phyloP scores from a whole-genome alignment of 148 eudicot genomes.

The Rhododendron vialii region DNA sequence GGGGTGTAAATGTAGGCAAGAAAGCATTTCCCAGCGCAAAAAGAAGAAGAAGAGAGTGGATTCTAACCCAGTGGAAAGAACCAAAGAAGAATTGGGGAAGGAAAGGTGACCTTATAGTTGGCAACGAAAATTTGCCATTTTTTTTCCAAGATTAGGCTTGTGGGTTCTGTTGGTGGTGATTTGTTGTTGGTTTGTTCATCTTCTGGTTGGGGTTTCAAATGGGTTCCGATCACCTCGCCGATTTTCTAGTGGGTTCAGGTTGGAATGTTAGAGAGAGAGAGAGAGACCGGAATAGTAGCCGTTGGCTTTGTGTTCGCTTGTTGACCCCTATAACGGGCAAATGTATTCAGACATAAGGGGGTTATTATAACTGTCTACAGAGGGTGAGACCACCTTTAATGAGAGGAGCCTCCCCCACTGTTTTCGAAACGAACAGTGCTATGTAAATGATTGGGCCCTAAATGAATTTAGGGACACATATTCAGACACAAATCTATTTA shows the following conservation, averaged over 20 bases:
- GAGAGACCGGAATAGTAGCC: slow-evolving; percentile 35
- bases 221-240: slow-evolving; percentile 26
- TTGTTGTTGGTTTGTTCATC: neutral
- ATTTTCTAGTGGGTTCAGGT: slow-evolving; percentile 15
- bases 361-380: neutral
- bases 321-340: slow-evolving; percentile 4
- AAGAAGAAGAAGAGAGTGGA: slow-evolving; percentile 20
- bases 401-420: neutral
- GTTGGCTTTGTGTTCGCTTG: slow-evolving; percentile 29
- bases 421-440: neutral
- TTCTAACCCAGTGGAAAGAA: slow-evolving; percentile 71
- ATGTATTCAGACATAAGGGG: neutral
- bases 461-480: neutral
- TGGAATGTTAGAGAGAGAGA: slow-evolving; percentile 6
- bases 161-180: neutral
- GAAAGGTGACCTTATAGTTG: slow-evolving; percentile 31
- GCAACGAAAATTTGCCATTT: slow-evolving; percentile 7
- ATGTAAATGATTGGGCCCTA: neutral
- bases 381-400: neutral
- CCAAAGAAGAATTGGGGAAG: slow-evolving; percentile 32
- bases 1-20: neutral
- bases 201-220: neutral
- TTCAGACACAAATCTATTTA: no score
- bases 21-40: neutral
- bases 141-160: slow-evolving; percentile 26